Base-by-base conservation (phyloP, 345 rosid genomes). In the Ceriops zippeliana region DNA sequence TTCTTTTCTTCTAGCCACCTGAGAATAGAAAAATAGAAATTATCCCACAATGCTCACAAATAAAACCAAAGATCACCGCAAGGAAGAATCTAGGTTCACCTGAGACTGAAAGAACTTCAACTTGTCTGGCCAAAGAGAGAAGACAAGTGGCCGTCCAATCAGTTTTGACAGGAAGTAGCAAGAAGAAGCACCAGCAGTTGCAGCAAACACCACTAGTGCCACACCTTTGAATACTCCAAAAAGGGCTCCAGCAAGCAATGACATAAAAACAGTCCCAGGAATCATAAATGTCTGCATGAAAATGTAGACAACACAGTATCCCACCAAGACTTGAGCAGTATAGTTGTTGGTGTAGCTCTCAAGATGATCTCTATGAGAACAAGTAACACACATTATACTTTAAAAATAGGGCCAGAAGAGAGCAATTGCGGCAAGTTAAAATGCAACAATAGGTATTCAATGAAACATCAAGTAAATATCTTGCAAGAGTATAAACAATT, bases 251-350 rank as follows among this genome's bases (percentile, higher is more conserved):
- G 98, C 98, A 73, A 93, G 97, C 77, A 93, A 80, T 15, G 97
- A 88, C 97, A 93, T 91, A 74, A 93, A 93, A 73, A 91, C 89
- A 21, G 96, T 91, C 75, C 98, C 98, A 0, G 95, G 98, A 56
- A 93, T 89, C 97, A 93, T 89, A 75, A 91, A 93, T 26, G 98
- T 93, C 75, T 93, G 97, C 98, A 93, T 91, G 80, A 86, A 91
- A 24, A 93, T 86, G 61, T 89, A 91, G 37, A 93, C 90, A 31
- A 85, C 52, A 69, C 88, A 86, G 79, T 93, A 93, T 6, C 97
- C 97, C 27, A 89, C 83, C 77, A 90, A 80, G 53, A 91, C 97
- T 76, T 91, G 98, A 38, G 83, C 49, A 1, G 96, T 89, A 71
- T 93, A 91, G 82, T 91, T 96, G 77, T 87, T 91, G 57, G 97